Base-by-base conservation (phyloP, 129 eudicot genomes). In the Glebionis coronaria region DNA sequence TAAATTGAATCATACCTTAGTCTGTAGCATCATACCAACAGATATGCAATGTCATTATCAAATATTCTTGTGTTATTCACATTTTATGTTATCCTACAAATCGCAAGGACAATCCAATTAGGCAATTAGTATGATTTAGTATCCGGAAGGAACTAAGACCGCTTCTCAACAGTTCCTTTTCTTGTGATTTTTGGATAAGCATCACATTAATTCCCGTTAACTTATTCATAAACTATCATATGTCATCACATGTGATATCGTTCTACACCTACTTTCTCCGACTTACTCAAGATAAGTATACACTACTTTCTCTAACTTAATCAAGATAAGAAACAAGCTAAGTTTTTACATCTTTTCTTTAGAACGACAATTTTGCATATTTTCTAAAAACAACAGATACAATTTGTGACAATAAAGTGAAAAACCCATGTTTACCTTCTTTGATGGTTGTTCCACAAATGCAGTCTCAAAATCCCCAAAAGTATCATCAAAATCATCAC, bases 381-480 rank as follows among this genome's bases (percentile, higher is more conserved):
- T 54, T 55, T 29, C 8, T 1, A 35, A 9, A 35, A 35, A 35
- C 9, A 35, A 69, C 18, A 42, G 14, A 70, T 18, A 55, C 31
- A 35, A 63, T 63, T 15, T 2, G 70, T 10, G 9, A 68, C 54
- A 60, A 14, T 57, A 57, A 3, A 15, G 6, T 12, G 23, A 13
- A 9, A 57, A 68, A 56, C 12, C 59, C 47, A 49, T 25, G 49
- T 9, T 49, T 63, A 91, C 95, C 88, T 70, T 46, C 40, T 27
- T 72, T 23, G 79, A 67, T 25, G 63, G 78, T 49, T 74, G 50
- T 62, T 79, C 84, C 44, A 57, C 28, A 71, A 71, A 74, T 38
- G 95, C 95, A 77, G 81, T 75, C 72, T 79, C 76, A 77, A 90
- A 90, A 2, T 84, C 92, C 54, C 97, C 97, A 81, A 91, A 87